Conservation (phyloP, 2,329 filamentous ascomycete genomes). For the Trichoderma afroharzianum region DNA sequence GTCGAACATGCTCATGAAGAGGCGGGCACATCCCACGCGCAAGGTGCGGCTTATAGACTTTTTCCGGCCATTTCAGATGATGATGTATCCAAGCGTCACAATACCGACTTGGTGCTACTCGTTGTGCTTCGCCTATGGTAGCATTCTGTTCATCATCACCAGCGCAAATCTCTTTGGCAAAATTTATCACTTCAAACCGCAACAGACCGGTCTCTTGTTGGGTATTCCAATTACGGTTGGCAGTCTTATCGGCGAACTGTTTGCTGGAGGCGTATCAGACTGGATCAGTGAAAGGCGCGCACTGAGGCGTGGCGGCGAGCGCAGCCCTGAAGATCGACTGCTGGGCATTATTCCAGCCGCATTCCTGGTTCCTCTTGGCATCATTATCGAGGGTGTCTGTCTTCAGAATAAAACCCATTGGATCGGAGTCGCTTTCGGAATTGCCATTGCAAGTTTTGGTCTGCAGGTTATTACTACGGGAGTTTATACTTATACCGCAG, state of each 20-base stretch:
- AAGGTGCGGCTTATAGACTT: background rate
- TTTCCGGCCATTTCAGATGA: slow-evolving; percentile 2
- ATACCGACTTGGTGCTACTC: slow-evolving; percentile 1
- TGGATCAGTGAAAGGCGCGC: slow-evolving; percentile 12
- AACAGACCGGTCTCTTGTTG: slow-evolving; percentile 1
- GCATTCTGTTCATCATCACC: slow-evolving; percentile 9
- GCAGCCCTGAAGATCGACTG: slow-evolving; percentile 7
- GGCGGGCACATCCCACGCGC: slow-evolving; percentile 9
- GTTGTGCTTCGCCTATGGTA: slow-evolving; percentile 6
- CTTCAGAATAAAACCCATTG: slow-evolving; percentile 8
- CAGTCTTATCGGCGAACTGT: slow-evolving; percentile 5
- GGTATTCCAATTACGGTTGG: slow-evolving; percentile 9
- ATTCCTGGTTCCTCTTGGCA: background rate
- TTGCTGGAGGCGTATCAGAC: slow-evolving; percentile 7
- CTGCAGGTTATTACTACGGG: slow-evolving; percentile 3
- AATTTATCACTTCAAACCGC: slow-evolving; percentile 4
- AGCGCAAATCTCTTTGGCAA: slow-evolving; percentile 7
- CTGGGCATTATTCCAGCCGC: background rate
- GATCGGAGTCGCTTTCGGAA: slow-evolving; percentile 13
- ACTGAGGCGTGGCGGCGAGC: background rate
- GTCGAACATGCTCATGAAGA: slow-evolving; percentile 11
- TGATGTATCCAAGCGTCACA: slow-evolving; percentile 5
- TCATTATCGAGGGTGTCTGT: slow-evolving; percentile 8
- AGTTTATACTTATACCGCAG: slow-evolving; percentile 12
- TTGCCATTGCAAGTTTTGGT: slow-evolving; percentile 3